Evolutionary conservation across 352 stramenopile genomes (phyloP).

Genomic region (Globisporangium okanoganense): DNA sequence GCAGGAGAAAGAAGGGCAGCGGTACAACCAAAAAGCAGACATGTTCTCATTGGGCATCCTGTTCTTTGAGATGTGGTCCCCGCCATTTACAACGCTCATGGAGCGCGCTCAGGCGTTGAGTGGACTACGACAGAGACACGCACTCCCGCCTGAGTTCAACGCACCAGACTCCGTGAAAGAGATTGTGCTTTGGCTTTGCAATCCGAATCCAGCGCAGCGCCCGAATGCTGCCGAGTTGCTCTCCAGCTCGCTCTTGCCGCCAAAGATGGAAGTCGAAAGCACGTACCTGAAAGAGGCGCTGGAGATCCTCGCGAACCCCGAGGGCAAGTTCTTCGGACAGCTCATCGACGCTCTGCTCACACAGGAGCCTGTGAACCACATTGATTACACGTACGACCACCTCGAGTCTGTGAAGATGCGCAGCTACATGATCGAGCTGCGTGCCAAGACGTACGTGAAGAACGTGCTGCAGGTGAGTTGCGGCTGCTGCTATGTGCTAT

Average conservation of each 20-base stretch:
- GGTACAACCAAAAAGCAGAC: conserved; percentile 91
- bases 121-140: conserved; percentile 67
- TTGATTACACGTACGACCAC: conserved; percentile 87
- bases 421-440: conserved; percentile 58
- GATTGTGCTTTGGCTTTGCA: conserved; percentile 86
- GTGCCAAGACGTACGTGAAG: conserved; percentile 65
- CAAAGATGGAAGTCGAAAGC: conserved; percentile 84
- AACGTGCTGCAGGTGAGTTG: conserved; percentile 49
- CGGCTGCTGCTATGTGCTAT: not conserved
- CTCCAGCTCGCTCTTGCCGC: conserved; percentile 55
- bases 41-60: conserved; percentile 95
- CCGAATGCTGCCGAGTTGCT: conserved; percentile 74
- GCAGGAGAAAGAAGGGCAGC: conserved; percentile 85
- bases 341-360: conserved; percentile 76
- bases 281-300: conserved; percentile 81
- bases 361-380: conserved; percentile 71
- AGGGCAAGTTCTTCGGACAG: conserved; percentile 87
- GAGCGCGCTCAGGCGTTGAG: conserved; percentile 81
- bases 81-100: conserved; percentile 90
- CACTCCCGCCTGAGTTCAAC: conserved; percentile 42
- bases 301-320: conserved; percentile 83
- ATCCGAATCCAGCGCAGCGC: conserved; percentile 61
- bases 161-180: conserved; percentile 84
- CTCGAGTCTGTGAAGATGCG: conserved; percentile 78
- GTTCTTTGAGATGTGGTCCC: conserved; percentile 96